Conservation (phyloP, 306 rosid genomes). For the Quercus alba region DNA sequence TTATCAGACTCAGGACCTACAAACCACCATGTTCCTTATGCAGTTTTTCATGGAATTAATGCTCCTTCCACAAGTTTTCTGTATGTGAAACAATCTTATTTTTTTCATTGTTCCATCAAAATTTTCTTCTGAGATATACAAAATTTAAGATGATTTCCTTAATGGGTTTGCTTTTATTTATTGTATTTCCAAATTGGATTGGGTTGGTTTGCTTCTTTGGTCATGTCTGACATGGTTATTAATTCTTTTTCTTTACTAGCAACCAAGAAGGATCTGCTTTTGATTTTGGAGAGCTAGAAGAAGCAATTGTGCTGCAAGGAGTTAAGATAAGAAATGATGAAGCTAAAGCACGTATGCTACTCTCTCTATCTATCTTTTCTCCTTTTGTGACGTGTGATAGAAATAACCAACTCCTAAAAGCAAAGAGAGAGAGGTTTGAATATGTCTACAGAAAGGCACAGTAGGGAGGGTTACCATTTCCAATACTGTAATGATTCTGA, state of each 20-base stretch:
- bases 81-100: conserved; percentile 39
- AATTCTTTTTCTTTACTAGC: conserved; percentile 24
- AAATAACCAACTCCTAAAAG: conserved; percentile 42
- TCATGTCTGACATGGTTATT: conserved; percentile 4
- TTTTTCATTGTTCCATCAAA: conserved; percentile 5
- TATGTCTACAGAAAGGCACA: conserved; percentile 33
- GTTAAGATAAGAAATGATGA: conserved; percentile 71
- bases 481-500: conserved; percentile 50
- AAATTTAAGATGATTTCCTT: neutral
- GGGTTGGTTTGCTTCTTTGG: neutral
- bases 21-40: conserved; percentile 62
- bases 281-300: conserved; percentile 94
- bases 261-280: conserved; percentile 69
- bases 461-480: conserved; percentile 42
- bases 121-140: neutral
- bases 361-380: conserved; percentile 4
- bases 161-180: neutral
- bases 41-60: conserved; percentile 68
- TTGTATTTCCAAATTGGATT: neutral
- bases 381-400: conserved; percentile 39
- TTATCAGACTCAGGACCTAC: conserved; percentile 76
- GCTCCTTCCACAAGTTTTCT: conserved; percentile 54
- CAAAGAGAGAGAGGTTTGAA: conserved; percentile 38
- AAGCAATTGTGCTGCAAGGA: conserved; percentile 82
- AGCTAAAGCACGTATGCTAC: conserved; percentile 60